phyloP scores from a whole-genome alignment of 2,329 filamentous ascomycete genomes.

The Diaporthe batatas region DNA sequence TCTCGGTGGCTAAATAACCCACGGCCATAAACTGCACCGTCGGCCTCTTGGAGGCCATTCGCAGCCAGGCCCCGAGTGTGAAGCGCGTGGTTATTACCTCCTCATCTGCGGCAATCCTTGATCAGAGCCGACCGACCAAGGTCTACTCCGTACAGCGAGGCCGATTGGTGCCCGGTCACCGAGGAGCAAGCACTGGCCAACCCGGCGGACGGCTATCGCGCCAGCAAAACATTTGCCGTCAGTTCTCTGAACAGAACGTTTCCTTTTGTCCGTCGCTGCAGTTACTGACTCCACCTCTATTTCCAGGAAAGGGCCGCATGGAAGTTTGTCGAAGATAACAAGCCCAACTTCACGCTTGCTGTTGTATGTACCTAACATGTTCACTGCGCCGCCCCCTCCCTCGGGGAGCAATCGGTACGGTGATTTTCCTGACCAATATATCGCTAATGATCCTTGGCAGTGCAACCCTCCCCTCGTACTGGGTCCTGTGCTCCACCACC shows the following conservation, averaged over 20 bases:
- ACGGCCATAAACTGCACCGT: constrained; percentile 1
- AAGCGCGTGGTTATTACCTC: constrained; percentile 19
- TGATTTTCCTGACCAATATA: no score
- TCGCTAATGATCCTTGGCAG: no score
- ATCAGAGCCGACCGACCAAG: constrained; percentile 43
- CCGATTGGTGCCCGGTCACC: constrained; percentile 48
- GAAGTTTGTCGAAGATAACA: constrained; percentile 21
- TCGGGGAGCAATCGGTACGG: no score
- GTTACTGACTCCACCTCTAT: no score
- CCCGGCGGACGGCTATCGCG: neutral
- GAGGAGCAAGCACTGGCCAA: neutral
- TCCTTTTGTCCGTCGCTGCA: no score
- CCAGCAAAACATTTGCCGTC: constrained; percentile 11
- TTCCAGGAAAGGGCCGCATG: neutral
- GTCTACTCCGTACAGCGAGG: constrained; percentile 52
- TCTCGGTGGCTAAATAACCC: no score
- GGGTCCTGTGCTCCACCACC: constrained; percentile 73
- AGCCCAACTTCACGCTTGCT: constrained; percentile 12
- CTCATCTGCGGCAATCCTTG: neutral
- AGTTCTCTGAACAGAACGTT: no score
- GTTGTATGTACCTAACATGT: no score
- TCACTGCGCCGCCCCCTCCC: no score
- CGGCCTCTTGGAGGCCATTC: neutral
- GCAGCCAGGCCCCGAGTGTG: neutral
- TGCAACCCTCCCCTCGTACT: constrained; percentile 70